These are phyloP conservation scores for Geotrichum carabidarum DNA, from an alignment of 1,139 yeast species.

Conservation along the genomic window DNA sequence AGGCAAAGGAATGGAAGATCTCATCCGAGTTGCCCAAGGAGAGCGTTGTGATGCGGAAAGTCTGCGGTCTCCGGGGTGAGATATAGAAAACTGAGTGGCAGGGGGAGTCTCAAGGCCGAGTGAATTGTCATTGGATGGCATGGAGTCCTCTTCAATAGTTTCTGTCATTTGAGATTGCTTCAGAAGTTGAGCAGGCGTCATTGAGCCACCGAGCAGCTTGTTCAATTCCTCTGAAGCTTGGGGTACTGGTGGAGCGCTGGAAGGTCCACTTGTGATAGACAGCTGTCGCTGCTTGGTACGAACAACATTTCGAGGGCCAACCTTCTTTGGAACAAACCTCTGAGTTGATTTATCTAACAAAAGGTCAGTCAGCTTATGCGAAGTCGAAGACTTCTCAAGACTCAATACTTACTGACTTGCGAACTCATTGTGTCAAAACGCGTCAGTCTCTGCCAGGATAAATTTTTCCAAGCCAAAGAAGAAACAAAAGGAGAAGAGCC, in stretches of 20 bases:
- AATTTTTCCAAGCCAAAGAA: too few species aligned
- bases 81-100: neutral
- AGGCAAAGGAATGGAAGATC: slow-evolving; percentile 18
- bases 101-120: slow-evolving; percentile 7
- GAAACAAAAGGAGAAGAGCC: too few species aligned
- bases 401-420: slow-evolving; percentile 6
- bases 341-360: slow-evolving; percentile 20
- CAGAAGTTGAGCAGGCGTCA: slow-evolving; percentile 15
- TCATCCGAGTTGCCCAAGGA: slow-evolving; percentile 13
- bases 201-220: slow-evolving; percentile 5
- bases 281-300: slow-evolving; percentile 16
- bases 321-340: slow-evolving; percentile 20
- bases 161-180: slow-evolving; percentile 16
- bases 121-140: neutral
- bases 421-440: slow-evolving; percentile 7
- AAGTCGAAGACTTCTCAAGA: neutral
- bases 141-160: slow-evolving; percentile 15
- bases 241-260: slow-evolving; percentile 8
- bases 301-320: slow-evolving; percentile 5
- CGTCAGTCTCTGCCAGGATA: neutral
- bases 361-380: neutral
- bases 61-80: neutral
- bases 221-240: slow-evolving; percentile 1
- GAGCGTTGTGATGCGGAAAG: neutral
- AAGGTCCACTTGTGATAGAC: slow-evolving; percentile 10